Evolutionary conservation across 2,329 filamentous ascomycete genomes (phyloP), one percentile per base, ranked within the genome.

Genomic region (Cladosporium velox): DNA sequence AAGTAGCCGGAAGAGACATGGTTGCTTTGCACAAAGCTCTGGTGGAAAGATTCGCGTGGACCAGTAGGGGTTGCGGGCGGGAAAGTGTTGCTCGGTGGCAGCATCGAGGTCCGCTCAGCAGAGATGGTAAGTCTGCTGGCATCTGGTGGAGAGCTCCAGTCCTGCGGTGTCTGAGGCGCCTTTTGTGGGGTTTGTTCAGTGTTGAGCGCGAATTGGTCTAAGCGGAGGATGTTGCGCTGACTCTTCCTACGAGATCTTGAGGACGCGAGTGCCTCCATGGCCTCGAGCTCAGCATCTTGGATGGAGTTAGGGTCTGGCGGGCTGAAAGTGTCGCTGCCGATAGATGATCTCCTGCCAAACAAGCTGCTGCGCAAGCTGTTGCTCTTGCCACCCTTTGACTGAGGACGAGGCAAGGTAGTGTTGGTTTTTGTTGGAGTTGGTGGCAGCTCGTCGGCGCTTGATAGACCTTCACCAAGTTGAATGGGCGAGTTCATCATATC

Each of bases 401-500:
- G 79, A 63, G 80, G 76, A 64, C 75, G 67, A 30, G 64, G 47
- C 28, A 67, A 64, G 8, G 68, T 76, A 63, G 69, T 70, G 44
- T 77, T 78, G 70, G 87, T 87, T 78, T 97, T 98, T 0, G 95
- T 98, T 0, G 95, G 95, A 1, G 95, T 99, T 0, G 94, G 93
- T n/a, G 94, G 93, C 66, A 94, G 83, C 59, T 97, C 93, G 47
- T 93, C 91, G 21, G 80, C 82, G 63, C 84, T 83, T 5, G 80
- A 78, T 71, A 89, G 87, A 70, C 83, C 85, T 66, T 88, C 86
- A 35, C 81, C 76, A 65, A 82, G 79, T 51, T 79, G 82, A 15
- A 82, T 83, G 72, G 90, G 81, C 59, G 87, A 86, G 70, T 85
- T 82, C 70, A 86, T 84, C 66, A 85, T 81, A 59, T 96, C 91